phyloP scores from a whole-genome alignment of 768 basidiomycete genomes.

The Mycena epipterygia region DNA sequence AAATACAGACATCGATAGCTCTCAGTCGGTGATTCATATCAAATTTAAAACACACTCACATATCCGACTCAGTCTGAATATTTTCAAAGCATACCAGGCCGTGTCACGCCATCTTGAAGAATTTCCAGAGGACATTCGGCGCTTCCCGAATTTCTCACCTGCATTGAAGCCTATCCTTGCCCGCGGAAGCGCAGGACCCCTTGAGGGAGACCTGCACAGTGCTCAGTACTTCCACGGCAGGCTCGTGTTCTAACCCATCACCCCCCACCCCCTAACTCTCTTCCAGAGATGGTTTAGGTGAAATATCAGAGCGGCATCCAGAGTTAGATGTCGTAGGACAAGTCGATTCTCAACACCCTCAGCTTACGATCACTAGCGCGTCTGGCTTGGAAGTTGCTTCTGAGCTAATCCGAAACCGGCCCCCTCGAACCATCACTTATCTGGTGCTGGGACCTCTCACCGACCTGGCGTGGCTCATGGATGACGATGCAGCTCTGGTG shows the following conservation, averaged over 20 bases:
- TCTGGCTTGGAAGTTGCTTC: slow-evolving; percentile 68
- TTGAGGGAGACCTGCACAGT: slow-evolving; percentile 77
- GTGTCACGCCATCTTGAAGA: slow-evolving; percentile 70
- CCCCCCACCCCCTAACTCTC: slow-evolving; percentile 8
- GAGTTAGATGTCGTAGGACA: slow-evolving; percentile 64
- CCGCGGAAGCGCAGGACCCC: slow-evolving; percentile 73
- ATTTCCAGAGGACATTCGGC: slow-evolving; percentile 63
- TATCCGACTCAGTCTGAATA: slow-evolving; percentile 66
- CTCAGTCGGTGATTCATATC: slow-evolving; percentile 62
- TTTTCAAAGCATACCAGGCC: slow-evolving; percentile 81
- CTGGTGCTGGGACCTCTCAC: slow-evolving; percentile 85
- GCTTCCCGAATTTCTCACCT: slow-evolving; percentile 75
- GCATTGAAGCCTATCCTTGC: slow-evolving; percentile 71
- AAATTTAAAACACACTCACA: slow-evolving; percentile 10
- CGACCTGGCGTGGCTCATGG: slow-evolving; percentile 79
- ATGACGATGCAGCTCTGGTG: slow-evolving; percentile 65
- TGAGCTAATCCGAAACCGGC: slow-evolving; percentile 65
- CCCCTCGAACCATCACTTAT: slow-evolving; percentile 73
- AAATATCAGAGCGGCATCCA: slow-evolving; percentile 73
- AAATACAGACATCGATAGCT: slow-evolving; percentile 75
- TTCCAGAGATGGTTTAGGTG: slow-evolving; percentile 76
- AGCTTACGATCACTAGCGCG: slow-evolving; percentile 60
- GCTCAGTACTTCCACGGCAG: slow-evolving; percentile 91
- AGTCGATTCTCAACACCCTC: slow-evolving; percentile 49
- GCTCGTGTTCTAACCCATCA: slow-evolving; percentile 50